Evolutionary conservation across 176 grass and related monocot species (phyloP).

Genomic region (Aegilops longissima): DNA sequence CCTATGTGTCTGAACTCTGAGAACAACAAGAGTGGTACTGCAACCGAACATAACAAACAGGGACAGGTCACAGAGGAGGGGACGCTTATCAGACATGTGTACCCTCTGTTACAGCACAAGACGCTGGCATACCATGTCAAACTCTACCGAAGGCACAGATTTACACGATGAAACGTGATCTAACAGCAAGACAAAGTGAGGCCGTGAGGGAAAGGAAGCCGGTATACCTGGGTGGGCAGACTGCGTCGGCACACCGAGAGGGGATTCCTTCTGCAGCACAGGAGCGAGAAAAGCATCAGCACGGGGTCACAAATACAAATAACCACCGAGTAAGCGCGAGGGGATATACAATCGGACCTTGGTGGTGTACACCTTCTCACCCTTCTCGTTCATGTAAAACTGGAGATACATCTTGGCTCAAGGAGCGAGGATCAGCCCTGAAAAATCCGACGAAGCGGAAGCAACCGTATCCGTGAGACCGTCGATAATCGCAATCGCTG

Average conservation of each 20-base stretch:
- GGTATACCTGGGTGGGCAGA: conserved; percentile 80
- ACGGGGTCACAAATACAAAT: neutral
- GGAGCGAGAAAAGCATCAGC: conserved; percentile 2
- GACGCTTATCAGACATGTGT: neutral
- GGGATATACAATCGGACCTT: conserved; percentile 42
- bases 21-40: neutral
- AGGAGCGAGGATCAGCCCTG: neutral
- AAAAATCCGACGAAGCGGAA: neutral
- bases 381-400: conserved; percentile 95
- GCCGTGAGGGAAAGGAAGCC: neutral
- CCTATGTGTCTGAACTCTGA: neutral
- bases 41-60: neutral
- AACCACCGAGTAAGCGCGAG: neutral
- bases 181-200: neutral
- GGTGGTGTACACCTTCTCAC: conserved; percentile 94
- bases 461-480: neutral
- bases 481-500: neutral
- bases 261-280: conserved; percentile 69
- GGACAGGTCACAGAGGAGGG: neutral
- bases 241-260: conserved; percentile 70
- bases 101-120: neutral
- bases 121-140: neutral
- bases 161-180: neutral
- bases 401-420: conserved; percentile 82
- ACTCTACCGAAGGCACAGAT: neutral